Percentiles rank a stretch among this genome's conserved stretches.
These are phyloP conservation scores for Stipa capillata DNA, from an alignment of 176 grass and related monocot species.

Conservation along the genomic window DNA sequence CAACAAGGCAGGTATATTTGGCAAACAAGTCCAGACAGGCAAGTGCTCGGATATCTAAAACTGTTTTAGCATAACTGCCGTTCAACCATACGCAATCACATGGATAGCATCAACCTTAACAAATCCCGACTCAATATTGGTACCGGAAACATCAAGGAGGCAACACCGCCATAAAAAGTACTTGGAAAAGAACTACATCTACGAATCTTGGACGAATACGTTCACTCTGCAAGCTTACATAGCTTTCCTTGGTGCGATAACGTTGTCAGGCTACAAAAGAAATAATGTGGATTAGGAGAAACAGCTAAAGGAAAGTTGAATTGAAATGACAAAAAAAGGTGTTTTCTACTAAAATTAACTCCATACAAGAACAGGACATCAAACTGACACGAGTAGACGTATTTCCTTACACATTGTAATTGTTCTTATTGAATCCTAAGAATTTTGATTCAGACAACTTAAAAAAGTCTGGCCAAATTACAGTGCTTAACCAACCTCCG, in stretches of 20 bases:
- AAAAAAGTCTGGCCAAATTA: neutral
- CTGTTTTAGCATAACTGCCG: neutral
- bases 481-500: neutral
- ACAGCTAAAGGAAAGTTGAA: neutral
- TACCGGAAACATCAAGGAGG: conserved; percentile 3
- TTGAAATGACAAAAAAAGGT: too few species aligned
- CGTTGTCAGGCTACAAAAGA: conserved; percentile 51
- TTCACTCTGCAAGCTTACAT: neutral
- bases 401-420: neutral
- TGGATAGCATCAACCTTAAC: neutral
- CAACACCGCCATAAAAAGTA: neutral
- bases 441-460: neutral
- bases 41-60: neutral
- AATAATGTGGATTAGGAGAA: neutral
- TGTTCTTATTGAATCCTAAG: neutral
- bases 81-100: neutral
- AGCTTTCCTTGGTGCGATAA: conserved; percentile 39
- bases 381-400: neutral
- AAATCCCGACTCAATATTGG: neutral
- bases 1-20: neutral
- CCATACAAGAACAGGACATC: neutral
- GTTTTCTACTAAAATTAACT: too few species aligned
- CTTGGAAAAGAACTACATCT: neutral
- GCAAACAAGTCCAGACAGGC: neutral
- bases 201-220: neutral